Base-by-base conservation (phyloP, 2,329 filamentous ascomycete species). In the Arthrobotrys megalospora region DNA sequence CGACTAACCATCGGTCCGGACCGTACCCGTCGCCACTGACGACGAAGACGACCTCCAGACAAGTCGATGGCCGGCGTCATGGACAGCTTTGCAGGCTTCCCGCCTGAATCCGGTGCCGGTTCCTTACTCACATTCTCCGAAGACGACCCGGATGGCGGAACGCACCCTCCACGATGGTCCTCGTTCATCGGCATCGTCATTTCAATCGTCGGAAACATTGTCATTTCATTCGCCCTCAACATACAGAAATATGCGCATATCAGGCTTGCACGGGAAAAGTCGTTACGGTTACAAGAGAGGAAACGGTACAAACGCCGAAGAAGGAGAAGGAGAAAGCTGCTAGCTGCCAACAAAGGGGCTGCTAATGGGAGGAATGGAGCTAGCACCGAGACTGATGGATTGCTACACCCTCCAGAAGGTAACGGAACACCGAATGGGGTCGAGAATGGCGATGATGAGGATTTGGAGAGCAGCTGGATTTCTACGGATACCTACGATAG, bases 181-280 rank as follows among this genome's bases (percentile, higher is more conserved):
- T 96, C 94, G 28, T 87, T 98, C 67, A 98, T 99, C 83, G 96
- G 96, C 81, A 97, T 99, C 82, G 85, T 95, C 67, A 97, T 94
- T 1, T 94, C 96, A 63, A 96, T 99, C 82, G 88, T 92, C 64
- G 96, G 96, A 70, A 99, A 99, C 82, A 87, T 97, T 38, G 88
- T 99, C 66, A 98, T 99, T 81, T 97, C 95, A 0, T 90, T 99
- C 80, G 96, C 96, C 11, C 89, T 99, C 79, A 99, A 99, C 83
- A 95, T 96, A 62, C 96, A 99, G 85, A 90, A 96, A 80, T 98
- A 98, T 84, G 95, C 96, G 38, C 96, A 99, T 83, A 93, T 96
- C 72, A 89, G 91, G 71, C 88, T 99, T 79, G 90, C 93, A 79
- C 88, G 91, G 81, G 90, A 94, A 83, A 90, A 88, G 78, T 87